Base-by-base conservation (phyloP, 23 red algal genomes). In the Pyropia haitanensis region DNA sequence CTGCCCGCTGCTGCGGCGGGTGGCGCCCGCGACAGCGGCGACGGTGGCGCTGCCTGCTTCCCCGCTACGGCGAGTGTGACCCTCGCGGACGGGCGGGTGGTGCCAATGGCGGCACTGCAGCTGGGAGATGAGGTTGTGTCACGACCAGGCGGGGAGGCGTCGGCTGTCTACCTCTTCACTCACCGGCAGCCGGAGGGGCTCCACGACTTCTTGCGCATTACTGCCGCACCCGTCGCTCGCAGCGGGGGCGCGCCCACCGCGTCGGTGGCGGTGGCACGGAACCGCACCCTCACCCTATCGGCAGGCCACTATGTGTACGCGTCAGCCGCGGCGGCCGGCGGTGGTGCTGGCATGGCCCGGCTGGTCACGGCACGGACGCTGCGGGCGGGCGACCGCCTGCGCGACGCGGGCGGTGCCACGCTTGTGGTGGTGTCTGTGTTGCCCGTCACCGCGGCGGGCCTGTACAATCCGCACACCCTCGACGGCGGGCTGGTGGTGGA, bases 401-500 rank as follows among this genome's bases (percentile, higher is more conserved):
- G 53, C 51, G 32, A 60, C 14, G 62, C 60, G 0, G 63, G 68
- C 18, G 30, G 44, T 16, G 39, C 58, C 1, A 26, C 24, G 3
- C 24, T 53, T 7, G 46, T 17, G 19, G 71, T 86, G 28, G 48
- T 51, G n/a, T 14, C 31, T 12, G 73, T 88, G 24, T 25, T 19
- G 50, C 28, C 39, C 49, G 83, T 88, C 27, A 48, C 64, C 28
- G 48, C 19, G 28, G 65, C 51, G 50, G 86, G 86, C 10, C 33
- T 90, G 51, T 82, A 82, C 54, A 80, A 90, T 46, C 76, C 86
- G 55, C 86, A 90, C 27, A 90, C 86, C 23, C 23, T 72, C 21
- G 27, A 20, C 0, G 75, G 75, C 17, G 70, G 70, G 30, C 13
- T 90, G 2, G 53, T 90, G 25, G 86, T 90, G 20, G 78, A 90